A percentile compares a stretch with the other conserved stretches of the same genome.
phyloP scores from a whole-genome alignment of 2,329 filamentous ascomycete species.

The Alternaria rosae region DNA sequence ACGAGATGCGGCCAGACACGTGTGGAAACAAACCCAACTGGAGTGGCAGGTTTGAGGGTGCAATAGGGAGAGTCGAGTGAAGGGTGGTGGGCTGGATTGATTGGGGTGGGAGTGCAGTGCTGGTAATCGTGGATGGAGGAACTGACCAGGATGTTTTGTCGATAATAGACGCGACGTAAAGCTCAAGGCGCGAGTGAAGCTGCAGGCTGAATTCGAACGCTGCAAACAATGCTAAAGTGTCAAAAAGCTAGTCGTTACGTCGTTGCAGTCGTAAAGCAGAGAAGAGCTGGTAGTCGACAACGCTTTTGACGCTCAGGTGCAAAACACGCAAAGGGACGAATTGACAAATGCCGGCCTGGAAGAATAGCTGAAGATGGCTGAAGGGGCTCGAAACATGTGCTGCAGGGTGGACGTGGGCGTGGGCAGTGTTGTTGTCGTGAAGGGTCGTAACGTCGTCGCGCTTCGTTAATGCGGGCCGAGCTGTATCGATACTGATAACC shows the following conservation, averaged over 20 bases:
- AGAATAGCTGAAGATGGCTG: slow-evolving; percentile 33
- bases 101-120: slow-evolving; percentile 1
- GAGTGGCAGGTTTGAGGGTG: slow-evolving; percentile 13
- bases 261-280: slow-evolving; percentile 50
- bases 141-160: slow-evolving; percentile 30
- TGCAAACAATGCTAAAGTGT: slow-evolving; percentile 51
- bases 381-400: slow-evolving; percentile 29
- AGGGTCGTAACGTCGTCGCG: slow-evolving; percentile 44
- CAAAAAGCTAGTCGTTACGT: slow-evolving; percentile 52
- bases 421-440: slow-evolving; percentile 28
- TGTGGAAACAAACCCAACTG: slow-evolving; percentile 40
- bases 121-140: background rate
- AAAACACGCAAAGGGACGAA: slow-evolving; percentile 43
- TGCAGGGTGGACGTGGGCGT: slow-evolving; percentile 19
- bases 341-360: slow-evolving; percentile 36
- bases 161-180: slow-evolving; percentile 18
- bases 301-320: slow-evolving; percentile 42
- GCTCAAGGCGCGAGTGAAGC: slow-evolving; percentile 15
- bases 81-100: background rate
- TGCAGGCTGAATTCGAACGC: slow-evolving; percentile 41
- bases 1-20: slow-evolving; percentile 37
- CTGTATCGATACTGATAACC: slow-evolving; percentile 40
- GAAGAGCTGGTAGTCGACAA: slow-evolving; percentile 28
- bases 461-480: slow-evolving; percentile 43
- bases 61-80: slow-evolving; percentile 6